Evolutionary conservation across 176 grass and related monocot genomes (phyloP).

Genomic region (Juncus inflexus): DNA sequence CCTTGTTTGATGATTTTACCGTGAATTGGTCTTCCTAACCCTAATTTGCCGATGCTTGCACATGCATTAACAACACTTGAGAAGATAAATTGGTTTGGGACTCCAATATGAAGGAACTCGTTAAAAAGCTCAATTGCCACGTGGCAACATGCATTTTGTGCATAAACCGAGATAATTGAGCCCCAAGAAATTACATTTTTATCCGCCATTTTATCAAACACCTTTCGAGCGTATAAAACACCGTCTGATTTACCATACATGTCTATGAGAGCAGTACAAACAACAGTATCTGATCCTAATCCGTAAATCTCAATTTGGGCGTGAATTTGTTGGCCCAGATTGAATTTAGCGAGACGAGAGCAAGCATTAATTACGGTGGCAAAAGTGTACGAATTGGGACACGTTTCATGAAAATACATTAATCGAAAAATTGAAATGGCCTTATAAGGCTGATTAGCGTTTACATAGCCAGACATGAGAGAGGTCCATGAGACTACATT

Average conservation of each 20-base stretch:
- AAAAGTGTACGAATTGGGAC: constrained; percentile 51
- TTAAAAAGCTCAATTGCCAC: constrained; percentile 50
- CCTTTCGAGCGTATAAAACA: constrained; percentile 29
- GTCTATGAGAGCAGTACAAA: constrained; percentile 52
- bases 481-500: constrained; percentile 70
- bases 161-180: constrained; percentile 62
- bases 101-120: constrained; percentile 24
- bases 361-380: constrained; percentile 44
- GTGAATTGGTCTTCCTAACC: constrained; percentile 53
- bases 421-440: constrained; percentile 36
- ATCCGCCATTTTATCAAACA: constrained; percentile 57
- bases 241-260: constrained; percentile 69
- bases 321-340: constrained; percentile 50
- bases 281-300: constrained; percentile 28
- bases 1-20: constrained; percentile 37
- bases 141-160: constrained; percentile 55
- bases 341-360: constrained; percentile 44
- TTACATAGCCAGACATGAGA: constrained; percentile 32
- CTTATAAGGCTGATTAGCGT: too few species aligned
- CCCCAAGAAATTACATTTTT: constrained; percentile 56
- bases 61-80: constrained; percentile 58
- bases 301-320: constrained; percentile 40
- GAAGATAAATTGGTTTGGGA: constrained; percentile 72
- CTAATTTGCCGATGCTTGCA: constrained; percentile 36
- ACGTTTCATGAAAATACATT: constrained; percentile 33